phyloP scores from a whole-genome alignment of 1,139 yeast species.

The Debaryomyces udenii region DNA sequence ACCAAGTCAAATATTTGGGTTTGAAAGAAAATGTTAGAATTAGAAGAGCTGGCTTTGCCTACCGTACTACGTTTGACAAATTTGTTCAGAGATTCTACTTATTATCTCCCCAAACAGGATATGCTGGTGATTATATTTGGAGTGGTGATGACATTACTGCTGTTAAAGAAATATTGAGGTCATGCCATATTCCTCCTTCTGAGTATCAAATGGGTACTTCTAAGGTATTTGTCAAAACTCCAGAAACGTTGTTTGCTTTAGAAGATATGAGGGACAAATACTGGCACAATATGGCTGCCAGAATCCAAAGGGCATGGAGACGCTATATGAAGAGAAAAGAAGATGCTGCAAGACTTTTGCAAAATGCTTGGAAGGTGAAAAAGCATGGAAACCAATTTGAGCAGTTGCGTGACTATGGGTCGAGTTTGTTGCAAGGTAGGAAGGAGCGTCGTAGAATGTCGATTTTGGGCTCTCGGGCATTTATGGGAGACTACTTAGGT shows the following conservation, averaged over 20 bases:
- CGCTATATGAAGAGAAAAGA: conserved; percentile 76
- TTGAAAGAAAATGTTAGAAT: conserved; percentile 95
- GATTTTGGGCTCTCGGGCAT: conserved; percentile 86
- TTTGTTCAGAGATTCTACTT: conserved; percentile 96
- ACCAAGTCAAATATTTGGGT: conserved; percentile 95
- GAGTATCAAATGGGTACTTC: conserved; percentile 94
- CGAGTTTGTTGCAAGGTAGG: conserved; percentile 64
- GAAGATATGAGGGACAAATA: conserved; percentile 97
- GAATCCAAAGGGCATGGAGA: conserved; percentile 97
- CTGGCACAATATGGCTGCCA: conserved; percentile 98
- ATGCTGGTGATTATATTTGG: conserved; percentile 99
- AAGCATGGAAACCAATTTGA: conserved; percentile 82
- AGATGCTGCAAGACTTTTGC: conserved; percentile 85
- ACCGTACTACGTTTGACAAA: conserved; percentile 94
- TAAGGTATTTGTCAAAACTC: conserved; percentile 95
- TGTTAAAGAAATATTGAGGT: conserved; percentile 72
- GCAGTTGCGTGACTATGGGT: conserved; percentile 84
- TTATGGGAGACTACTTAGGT: conserved; percentile 89
- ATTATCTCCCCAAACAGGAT: conserved; percentile 85
- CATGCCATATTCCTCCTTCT: conserved; percentile 75
- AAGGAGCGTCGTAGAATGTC: conserved; percentile 93
- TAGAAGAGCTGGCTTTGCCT: conserved; percentile 98
- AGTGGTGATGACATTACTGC: conserved; percentile 84
- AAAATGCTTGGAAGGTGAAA: conserved; percentile 81
- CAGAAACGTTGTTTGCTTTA: conserved; percentile 92